Base-by-base conservation (phyloP, 805 yeast genomes). In the Ogataea allantospora region DNA sequence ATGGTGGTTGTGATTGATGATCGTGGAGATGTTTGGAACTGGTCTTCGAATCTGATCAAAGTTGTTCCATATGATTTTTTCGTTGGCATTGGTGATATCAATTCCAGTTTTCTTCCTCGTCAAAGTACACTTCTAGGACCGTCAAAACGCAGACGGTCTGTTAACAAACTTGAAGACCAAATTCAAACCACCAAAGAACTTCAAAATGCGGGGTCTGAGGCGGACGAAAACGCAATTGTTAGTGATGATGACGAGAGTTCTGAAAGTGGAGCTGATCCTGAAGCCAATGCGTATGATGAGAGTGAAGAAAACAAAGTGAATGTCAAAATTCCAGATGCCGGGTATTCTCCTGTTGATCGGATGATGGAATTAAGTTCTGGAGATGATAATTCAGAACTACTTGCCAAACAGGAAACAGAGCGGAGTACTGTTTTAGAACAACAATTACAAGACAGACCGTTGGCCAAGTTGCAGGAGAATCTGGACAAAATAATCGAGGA, bases 21-120 rank as follows among this genome's bases (percentile, higher is more conserved):
- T 60, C 75, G 99, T 58, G 99, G 97, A 3, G 99, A 93, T 60
- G 99, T 93, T 14, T 93, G 99, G 99, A 86, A 85, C 55, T 93
- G 99, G 99, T 85, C 88, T 49, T 80, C 83, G 9, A 89, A 93
- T 57, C 66, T 93, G 51, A 78, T 93, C 42, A 87, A 91, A 62
- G 98, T 91, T 5, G 83, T 88, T 2, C 99, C 99, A 0, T 93
- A 88, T 59, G 95, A 87, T 58, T 93, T 93, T 53, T 93, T 93
- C 54, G 95, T 89, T 24, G 98, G 98, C 8, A 88, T 91, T 40
- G 99, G 99, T 19, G 99, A 93, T 66, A 93, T 93, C 55, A 93
- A 93, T 55, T 87, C 96, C 14, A 82, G 88, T 48, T 88, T 88
- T 55, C 66, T 93, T 39, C 98, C 99, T 0, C 81, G 86, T 53